Evolutionary conservation across 352 stramenopile species (phyloP).

Genomic region (Pythium diclinum): DNA sequence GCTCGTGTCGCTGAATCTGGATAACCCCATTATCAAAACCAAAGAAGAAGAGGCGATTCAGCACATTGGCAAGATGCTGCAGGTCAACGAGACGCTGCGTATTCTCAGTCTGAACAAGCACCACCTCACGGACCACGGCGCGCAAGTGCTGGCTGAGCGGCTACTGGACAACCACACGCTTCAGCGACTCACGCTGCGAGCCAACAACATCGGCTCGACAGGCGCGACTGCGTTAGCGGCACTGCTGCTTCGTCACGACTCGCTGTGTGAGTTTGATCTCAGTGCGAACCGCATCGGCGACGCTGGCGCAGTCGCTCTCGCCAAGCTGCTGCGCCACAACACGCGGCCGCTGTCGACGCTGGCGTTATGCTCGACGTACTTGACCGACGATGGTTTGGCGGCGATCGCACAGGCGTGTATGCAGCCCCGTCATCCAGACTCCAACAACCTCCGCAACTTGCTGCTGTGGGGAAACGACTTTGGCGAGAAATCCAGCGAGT

Average conservation of each 20-base stretch:
- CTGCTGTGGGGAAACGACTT: slow-evolving; percentile 77
- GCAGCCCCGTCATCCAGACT: slow-evolving; percentile 28
- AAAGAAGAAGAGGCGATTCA: slow-evolving; percentile 73
- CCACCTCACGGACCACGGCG: slow-evolving; percentile 63
- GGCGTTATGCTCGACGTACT: slow-evolving; percentile 53
- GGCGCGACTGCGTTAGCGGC: slow-evolving; percentile 55
- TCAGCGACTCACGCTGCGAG: slow-evolving; percentile 51
- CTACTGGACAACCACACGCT: slow-evolving; percentile 65
- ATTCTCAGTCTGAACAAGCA: slow-evolving; percentile 67
- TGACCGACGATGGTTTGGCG: slow-evolving; percentile 51
- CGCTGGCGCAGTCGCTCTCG: slow-evolving; percentile 48
- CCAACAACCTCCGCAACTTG: slow-evolving; percentile 36
- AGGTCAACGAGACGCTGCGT: slow-evolving; percentile 60
- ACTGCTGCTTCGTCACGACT: slow-evolving; percentile 45
- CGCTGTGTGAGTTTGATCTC: slow-evolving; percentile 54
- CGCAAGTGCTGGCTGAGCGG: slow-evolving; percentile 65
- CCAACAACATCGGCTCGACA: slow-evolving; percentile 63
- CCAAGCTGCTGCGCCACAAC: slow-evolving; percentile 45
- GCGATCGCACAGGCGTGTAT: slow-evolving; percentile 42
- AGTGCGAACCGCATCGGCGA: slow-evolving; percentile 69
- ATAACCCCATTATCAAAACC: slow-evolving; percentile 53
- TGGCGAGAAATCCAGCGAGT: slow-evolving; percentile 29
- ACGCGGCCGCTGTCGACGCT: slow-evolving; percentile 39
- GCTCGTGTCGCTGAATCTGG: slow-evolving; percentile 46
- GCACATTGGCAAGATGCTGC: slow-evolving; percentile 72